Evolutionary conservation across 768 basidiomycete genomes (phyloP).

Genomic region (Ramaria rubella): DNA sequence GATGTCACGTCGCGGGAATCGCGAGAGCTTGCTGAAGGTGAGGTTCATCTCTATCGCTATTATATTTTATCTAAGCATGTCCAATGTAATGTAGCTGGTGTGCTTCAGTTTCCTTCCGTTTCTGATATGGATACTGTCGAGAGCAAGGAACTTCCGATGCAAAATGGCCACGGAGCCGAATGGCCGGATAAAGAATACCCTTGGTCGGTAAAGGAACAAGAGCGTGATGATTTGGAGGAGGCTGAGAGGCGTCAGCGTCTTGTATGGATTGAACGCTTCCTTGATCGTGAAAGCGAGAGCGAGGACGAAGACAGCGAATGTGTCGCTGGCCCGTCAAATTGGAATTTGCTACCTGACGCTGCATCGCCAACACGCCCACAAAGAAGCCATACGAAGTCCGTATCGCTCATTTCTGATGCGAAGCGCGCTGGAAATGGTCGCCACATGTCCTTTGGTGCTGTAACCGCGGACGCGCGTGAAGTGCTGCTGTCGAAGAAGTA

Average conservation of each 20-base stretch:
- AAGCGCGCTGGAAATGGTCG: slow-evolving; percentile 9
- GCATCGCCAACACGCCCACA: slow-evolving; percentile 27
- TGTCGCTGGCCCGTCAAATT: slow-evolving; percentile 12
- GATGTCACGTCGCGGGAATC: slow-evolving; percentile 42
- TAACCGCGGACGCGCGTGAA: slow-evolving; percentile 71
- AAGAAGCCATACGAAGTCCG: slow-evolving; percentile 48
- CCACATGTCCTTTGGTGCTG: slow-evolving; percentile 41
- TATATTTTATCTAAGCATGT: not conserved
- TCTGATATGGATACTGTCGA: not conserved
- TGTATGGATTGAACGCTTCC: slow-evolving; percentile 60
- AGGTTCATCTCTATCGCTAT: not conserved
- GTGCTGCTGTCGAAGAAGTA: slow-evolving; percentile 69
- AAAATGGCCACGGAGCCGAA: slow-evolving; percentile 39
- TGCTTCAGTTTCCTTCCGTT: not conserved
- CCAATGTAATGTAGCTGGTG: not conserved
- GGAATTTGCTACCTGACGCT: slow-evolving; percentile 18
- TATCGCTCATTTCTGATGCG: slow-evolving; percentile 38
- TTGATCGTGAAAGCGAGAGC: slow-evolving; percentile 60
- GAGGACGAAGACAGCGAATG: slow-evolving; percentile 13
- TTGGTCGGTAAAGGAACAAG: slow-evolving; percentile 59
- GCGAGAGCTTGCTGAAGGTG: slow-evolving; percentile 21
- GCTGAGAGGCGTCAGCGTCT: slow-evolving; percentile 55
- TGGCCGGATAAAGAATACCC: slow-evolving; percentile 80
- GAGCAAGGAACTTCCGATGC: not conserved
- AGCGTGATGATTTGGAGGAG: slow-evolving; percentile 44